Conservation (phyloP, 1,284 basidiomycete species). For the Heterobasidion annosum region DNA sequence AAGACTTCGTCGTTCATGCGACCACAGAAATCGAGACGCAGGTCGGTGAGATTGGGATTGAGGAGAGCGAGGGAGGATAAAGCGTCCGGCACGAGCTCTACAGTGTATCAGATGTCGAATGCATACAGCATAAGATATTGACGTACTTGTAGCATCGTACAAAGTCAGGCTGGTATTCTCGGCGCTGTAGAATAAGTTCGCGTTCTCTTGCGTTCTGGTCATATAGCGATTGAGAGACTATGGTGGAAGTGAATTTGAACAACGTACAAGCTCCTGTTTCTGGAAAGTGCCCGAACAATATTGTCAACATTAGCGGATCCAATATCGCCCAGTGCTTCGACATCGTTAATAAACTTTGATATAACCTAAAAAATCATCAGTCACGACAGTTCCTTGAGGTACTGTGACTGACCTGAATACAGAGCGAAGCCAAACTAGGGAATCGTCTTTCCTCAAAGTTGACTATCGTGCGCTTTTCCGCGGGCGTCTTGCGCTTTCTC, state of each 20-base stretch:
- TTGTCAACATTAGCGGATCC: slow-evolving; percentile 74
- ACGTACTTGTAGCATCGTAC: slow-evolving; percentile 88
- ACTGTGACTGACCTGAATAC: slow-evolving; percentile 54
- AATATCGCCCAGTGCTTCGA: slow-evolving; percentile 86
- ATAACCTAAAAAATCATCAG: slow-evolving; percentile 50
- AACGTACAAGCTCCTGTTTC: slow-evolving; percentile 78
- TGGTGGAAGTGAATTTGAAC: background rate
- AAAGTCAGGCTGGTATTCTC: slow-evolving; percentile 64
- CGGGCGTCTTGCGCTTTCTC: slow-evolving; percentile 50
- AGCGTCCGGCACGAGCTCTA: slow-evolving; percentile 63
- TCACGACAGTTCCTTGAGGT: background rate
- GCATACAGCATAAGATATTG: background rate
- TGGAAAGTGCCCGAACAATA: slow-evolving; percentile 79
- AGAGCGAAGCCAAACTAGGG: slow-evolving; percentile 65
- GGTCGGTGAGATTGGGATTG: slow-evolving; percentile 70
- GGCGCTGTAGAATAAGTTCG: slow-evolving; percentile 76
- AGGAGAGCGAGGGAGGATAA: slow-evolving; percentile 64
- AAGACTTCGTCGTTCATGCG: slow-evolving; percentile 70
- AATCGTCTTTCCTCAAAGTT: slow-evolving; percentile 66
- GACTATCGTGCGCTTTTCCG: slow-evolving; percentile 55
- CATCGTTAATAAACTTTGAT: slow-evolving; percentile 80
- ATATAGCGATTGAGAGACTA: background rate
- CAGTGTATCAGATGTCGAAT: slow-evolving; percentile 5
- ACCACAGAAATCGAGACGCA: slow-evolving; percentile 86
- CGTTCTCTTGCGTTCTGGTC: slow-evolving; percentile 64